Evolutionary conservation across 2,329 filamentous ascomycete species (phyloP), one percentile per base, ranked within the genome.

Genomic region (Aspergillus neotritici): DNA sequence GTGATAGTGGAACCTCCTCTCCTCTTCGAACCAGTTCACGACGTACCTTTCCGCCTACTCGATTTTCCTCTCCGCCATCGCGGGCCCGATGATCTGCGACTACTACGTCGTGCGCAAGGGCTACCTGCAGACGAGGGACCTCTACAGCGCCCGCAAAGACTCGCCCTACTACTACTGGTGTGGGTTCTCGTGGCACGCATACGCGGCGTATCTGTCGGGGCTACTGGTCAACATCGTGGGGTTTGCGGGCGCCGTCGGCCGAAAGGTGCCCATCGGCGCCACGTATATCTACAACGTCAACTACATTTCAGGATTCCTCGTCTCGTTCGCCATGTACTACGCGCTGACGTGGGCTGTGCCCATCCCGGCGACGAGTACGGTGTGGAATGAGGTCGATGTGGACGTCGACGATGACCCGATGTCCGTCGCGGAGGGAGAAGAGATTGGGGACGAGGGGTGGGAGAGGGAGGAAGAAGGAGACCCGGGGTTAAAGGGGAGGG

Each of bases 191-290:
- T 93, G 86, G 85, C 82, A 87, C 33, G 90, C 80, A 2, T 96
- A 94, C 56, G 77, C 73, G 0, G 86, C 90, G 0, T 94, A 95
- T 63, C 77, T 94, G 46, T 72, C 79, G 1, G 89, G 89, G 10
- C 94, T 95, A 49, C 62, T 93, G 4, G 84, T 94, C 72, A 95
- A 95, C 55, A 86, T 96, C 4, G 87, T 95, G 4, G 90, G 90
- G 0, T 96, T 96, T 53, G 88, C 82, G 1, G 89, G 87, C 3
- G 88, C 86, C 0, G 78, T 95, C 17, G 87, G 87, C 1, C 66
- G 63, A 14, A 60, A 69, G 0, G 87, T 95, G 0, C 90, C 91
- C 0, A 71, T 79, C 5, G 89, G 84, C 1, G 90, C 91, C 0
- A 80, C 77, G 1, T 94, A 94, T 60, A 80, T 96, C 47, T 96